phyloP scores from a whole-genome alignment of 75 land plant genomes.

The Cunninghamia lanceolata region DNA sequence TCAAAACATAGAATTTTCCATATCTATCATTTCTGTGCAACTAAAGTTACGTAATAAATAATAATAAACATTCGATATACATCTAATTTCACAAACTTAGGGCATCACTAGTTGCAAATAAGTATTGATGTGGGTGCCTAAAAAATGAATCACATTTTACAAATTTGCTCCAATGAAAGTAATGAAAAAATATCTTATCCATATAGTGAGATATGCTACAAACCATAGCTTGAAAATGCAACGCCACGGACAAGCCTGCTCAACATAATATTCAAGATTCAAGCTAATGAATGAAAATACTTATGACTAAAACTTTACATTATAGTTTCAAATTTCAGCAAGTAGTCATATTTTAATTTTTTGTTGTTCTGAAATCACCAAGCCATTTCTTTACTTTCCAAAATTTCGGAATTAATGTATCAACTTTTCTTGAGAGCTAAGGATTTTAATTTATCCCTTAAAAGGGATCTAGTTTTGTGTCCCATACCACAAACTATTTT shows the following conservation, averaged over 20 bases:
- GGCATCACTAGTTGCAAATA: neutral
- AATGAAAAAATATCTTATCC: neutral
- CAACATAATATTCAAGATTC: neutral
- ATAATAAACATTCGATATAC: neutral
- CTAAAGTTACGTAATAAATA: neutral
- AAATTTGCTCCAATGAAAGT: neutral
- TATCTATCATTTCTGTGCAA: neutral
- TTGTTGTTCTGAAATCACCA: neutral
- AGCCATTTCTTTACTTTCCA: neutral
- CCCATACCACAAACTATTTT: neutral
- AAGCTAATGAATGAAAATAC: neutral
- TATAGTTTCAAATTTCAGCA: neutral
- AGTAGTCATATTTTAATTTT: neutral
- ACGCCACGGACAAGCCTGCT: conserved; percentile 85
- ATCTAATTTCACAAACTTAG: neutral
- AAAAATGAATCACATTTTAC: neutral
- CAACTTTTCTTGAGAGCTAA: neutral
- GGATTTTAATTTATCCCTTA: neutral
- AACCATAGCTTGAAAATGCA: conserved; percentile 85
- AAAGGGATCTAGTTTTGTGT: neutral
- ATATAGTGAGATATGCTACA: conserved; percentile 12
- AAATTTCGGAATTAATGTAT: neutral
- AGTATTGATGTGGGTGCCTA: neutral
- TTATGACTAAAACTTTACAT: neutral
- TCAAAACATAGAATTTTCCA: neutral